phyloP scores from a whole-genome alignment of 257 asterid species.

The Jacaranda mimosifolia region DNA sequence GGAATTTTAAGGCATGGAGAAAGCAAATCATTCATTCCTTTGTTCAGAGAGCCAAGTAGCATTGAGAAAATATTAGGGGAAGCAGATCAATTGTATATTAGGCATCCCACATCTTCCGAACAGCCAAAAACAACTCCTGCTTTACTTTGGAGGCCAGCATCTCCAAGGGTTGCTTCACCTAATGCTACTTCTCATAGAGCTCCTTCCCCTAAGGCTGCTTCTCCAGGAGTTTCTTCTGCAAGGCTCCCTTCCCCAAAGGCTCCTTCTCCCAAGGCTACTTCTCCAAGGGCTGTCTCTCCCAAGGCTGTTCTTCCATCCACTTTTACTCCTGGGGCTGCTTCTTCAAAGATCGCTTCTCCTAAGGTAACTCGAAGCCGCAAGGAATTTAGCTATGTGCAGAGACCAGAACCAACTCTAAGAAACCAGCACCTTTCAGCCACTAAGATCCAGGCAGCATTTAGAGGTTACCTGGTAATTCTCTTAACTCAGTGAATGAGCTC shows the following conservation, averaged over 20 bases:
- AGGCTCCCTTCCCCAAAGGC: slow-evolving; percentile 40
- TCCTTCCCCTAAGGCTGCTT: slow-evolving; percentile 39
- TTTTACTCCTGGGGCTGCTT: slow-evolving; percentile 38
- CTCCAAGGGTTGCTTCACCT: slow-evolving; percentile 60
- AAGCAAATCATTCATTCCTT: slow-evolving; percentile 76
- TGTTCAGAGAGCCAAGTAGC: slow-evolving; percentile 88
- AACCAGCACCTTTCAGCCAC: slow-evolving; percentile 69
- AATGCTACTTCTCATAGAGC: slow-evolving; percentile 43
- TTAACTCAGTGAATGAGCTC: not conserved
- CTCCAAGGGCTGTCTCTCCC: slow-evolving; percentile 41
- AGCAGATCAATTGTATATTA: slow-evolving; percentile 67
- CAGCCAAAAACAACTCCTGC: slow-evolving; percentile 49
- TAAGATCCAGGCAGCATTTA: slow-evolving; percentile 74
- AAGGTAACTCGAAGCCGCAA: slow-evolving; percentile 47
- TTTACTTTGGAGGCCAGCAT: slow-evolving; percentile 45
- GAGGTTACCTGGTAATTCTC: slow-evolving; percentile 84
- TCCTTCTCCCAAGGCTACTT: slow-evolving; percentile 37
- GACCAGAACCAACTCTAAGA: slow-evolving; percentile 69
- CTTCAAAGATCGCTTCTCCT: slow-evolving; percentile 22
- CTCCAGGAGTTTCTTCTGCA: slow-evolving; percentile 45
- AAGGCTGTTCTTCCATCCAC: slow-evolving; percentile 34
- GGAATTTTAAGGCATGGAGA: slow-evolving; percentile 65
- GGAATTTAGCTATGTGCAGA: slow-evolving; percentile 54
- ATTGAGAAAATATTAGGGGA: slow-evolving; percentile 93
- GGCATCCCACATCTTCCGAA: slow-evolving; percentile 57